These are phyloP conservation scores for Boletus subparvulus DNA, from an alignment of 768 basidiomycete species.

Conservation along the genomic window DNA sequence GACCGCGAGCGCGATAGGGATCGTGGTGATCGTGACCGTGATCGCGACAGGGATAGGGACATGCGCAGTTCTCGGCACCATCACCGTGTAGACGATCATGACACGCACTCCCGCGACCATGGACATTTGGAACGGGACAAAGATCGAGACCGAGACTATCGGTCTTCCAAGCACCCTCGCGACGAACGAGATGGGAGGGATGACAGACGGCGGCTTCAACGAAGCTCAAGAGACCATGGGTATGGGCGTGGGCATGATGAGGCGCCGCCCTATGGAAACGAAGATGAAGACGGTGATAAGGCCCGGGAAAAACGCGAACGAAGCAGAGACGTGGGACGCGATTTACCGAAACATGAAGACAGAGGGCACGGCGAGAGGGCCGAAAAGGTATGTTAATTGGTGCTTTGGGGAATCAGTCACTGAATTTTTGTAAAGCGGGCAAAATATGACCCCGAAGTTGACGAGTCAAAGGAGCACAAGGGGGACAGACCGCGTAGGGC, in stretches of 20 bases:
- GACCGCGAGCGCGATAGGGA: conserved; percentile 45
- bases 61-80: conserved; percentile 34
- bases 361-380: conserved; percentile 52
- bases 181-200: conserved; percentile 58
- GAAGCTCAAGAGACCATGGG: conserved; percentile 40
- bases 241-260: conserved; percentile 51
- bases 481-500: conserved; percentile 46
- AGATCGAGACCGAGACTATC: conserved; percentile 42
- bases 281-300: conserved; percentile 40
- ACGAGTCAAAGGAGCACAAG: conserved; percentile 44
- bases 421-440: conserved; percentile 43
- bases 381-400: conserved; percentile 55
- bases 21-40: conserved; percentile 41
- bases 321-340: conserved; percentile 40
- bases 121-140: conserved; percentile 36
- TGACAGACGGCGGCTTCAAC: conserved; percentile 46
- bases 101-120: conserved; percentile 34
- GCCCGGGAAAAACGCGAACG: conserved; percentile 47
- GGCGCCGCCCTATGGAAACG: conserved; percentile 36
- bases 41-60: conserved; percentile 44
- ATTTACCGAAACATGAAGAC: conserved; percentile 42
- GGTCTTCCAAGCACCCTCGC: conserved; percentile 47
- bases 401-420: background rate
- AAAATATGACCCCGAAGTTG: conserved; percentile 50
- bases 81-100: conserved; percentile 36